Base-by-base conservation (phyloP, 2,329 filamentous ascomycete genomes). In the Aspergillus ochraceus region DNA sequence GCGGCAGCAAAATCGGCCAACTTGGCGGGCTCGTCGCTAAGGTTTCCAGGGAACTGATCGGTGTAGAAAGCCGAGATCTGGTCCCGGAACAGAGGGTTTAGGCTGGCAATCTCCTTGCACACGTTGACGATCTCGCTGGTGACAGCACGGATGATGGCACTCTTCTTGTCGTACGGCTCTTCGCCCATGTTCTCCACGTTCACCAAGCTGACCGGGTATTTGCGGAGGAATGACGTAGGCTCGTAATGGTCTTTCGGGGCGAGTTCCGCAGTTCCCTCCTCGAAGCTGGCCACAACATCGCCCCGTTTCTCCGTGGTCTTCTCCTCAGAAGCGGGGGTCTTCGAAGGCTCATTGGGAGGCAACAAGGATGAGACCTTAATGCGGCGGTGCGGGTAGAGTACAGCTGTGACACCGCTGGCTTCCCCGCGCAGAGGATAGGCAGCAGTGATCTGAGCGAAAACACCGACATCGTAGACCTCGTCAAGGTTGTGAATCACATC, bases 51-150 rank as follows among this genome's bases (percentile, higher is more conserved):
- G 10, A 91, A 96, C 68, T 97, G 92, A 69, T 92, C 96, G 83
- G 96, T 96, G 30, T 92, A 94, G 73, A 98, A 99, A 1, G 94
- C 96, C 0, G 93, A 96, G 57, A 99, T 96, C 73, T 99, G 95
- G 71, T 99, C 95, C 59, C 94, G 87, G 83, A 99, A 99, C 20
- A 99, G 83, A 60, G 90, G 92, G 79, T 98, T 99, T 77, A 97
- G 87, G 49, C 88, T 90, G 10, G 94, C 94, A 56, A 99, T 92
- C 74, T 98, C 93, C 79, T 97, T 98, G 83, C 97, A 98, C 0
- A 97, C 95, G 74, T 97, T 98, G 73, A 99, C 92, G 62, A 99
- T 98, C 79, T 99, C 96, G 71, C 94, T 97, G 53, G 94, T 95
- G 50, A 99, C 88, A 12, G 95, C 95, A 57, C 92, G 89, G 61